phyloP scores from a whole-genome alignment of 2,329 filamentous ascomycete species.

The Diaporthe sp. region DNA sequence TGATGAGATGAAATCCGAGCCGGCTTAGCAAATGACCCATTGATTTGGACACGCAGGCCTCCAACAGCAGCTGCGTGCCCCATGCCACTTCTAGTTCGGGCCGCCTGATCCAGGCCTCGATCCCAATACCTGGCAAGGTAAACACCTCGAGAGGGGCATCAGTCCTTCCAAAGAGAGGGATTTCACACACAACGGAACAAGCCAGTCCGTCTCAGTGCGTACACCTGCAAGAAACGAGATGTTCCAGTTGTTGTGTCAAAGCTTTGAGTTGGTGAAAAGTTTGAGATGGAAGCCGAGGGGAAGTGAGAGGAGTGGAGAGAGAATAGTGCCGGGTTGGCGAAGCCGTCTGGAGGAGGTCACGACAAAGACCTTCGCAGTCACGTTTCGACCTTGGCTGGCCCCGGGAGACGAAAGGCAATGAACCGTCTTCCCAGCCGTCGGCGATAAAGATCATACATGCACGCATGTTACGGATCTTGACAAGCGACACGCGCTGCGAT shows the following conservation, averaged over 20 bases:
- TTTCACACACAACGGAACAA: not conserved
- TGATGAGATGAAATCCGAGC: slow-evolving; percentile 14
- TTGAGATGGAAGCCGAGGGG: not conserved
- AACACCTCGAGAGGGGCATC: not conserved
- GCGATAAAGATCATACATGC: not conserved
- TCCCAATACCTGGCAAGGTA: not conserved
- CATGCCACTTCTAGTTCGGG: not conserved
- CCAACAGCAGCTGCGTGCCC: not conserved
- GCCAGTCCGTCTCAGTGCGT: not conserved
- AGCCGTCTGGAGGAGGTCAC: not conserved
- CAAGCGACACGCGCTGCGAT: not conserved
- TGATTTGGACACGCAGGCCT: not conserved
- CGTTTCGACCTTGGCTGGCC: not conserved
- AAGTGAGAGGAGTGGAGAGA: not conserved
- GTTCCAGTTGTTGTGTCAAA: not conserved
- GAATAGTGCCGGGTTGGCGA: not conserved
- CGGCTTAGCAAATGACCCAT: slow-evolving; percentile 19
- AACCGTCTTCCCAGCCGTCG: not conserved
- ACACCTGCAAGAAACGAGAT: not conserved
- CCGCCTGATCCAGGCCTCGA: not conserved
- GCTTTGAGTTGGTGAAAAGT: slow-evolving; percentile 13
- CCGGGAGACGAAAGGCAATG: not conserved
- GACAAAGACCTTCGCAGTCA: not conserved
- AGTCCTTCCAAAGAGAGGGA: slow-evolving; percentile 3
- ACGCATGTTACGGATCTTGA: not conserved